These are phyloP conservation scores for Vigna angularis DNA, from an alignment of 306 rosid genomes.

Conservation along the genomic window DNA sequence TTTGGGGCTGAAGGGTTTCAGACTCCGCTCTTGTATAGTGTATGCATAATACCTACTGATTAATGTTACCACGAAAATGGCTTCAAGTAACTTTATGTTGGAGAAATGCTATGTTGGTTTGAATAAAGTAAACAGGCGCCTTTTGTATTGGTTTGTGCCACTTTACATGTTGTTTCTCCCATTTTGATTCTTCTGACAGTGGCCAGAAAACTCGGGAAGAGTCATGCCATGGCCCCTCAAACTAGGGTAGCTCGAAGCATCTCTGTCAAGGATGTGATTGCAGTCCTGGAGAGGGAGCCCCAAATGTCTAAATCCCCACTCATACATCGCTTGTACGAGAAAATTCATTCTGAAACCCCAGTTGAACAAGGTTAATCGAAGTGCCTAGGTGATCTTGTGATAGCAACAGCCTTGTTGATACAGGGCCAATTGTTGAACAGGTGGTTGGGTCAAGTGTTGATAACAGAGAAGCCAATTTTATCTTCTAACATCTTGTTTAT, in stretches of 20 bases:
- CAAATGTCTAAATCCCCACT: slow-evolving; percentile 79
- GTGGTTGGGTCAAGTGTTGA: no score
- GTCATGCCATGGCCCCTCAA: slow-evolving; percentile 55
- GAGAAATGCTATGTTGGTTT: slow-evolving; percentile 7
- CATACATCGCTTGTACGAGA: slow-evolving; percentile 71
- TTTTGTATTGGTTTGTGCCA: slow-evolving; percentile 9
- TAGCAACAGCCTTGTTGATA: no score
- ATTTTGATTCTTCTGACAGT: slow-evolving; percentile 48
- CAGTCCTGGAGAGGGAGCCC: slow-evolving; percentile 86
- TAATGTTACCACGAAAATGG: background rate
- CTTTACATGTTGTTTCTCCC: slow-evolving; percentile 1
- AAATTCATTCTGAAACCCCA: slow-evolving; percentile 51
- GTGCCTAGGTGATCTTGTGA: background rate
- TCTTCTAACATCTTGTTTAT: background rate
- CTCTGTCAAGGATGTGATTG: slow-evolving; percentile 77
- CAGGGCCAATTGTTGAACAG: no score
- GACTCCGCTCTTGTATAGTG: background rate
- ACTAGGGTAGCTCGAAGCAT: slow-evolving; percentile 64
- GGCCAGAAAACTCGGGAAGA: slow-evolving; percentile 62
- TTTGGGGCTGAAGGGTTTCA: slow-evolving; percentile 5
- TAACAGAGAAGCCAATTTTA: no score
- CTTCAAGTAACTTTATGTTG: background rate
- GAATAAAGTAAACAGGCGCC: background rate
- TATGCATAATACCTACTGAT: background rate
- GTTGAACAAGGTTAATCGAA: slow-evolving; percentile 43